phyloP scores from a whole-genome alignment of 192 early-diverging fungal species.

The Chytriomyces hyalinus region DNA sequence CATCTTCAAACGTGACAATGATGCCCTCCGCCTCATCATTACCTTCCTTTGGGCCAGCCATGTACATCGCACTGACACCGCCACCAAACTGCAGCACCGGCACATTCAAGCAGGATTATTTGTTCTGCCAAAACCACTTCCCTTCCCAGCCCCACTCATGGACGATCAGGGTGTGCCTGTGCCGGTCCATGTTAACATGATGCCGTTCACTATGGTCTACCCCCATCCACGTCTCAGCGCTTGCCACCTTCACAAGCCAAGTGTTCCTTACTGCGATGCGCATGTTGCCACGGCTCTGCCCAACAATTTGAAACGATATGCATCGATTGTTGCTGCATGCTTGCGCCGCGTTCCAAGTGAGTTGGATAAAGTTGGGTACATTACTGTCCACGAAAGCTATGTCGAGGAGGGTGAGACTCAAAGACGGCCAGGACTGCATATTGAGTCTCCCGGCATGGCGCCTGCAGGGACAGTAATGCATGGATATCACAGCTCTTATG shows the following conservation, averaged over 20 bases:
- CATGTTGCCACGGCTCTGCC: background rate
- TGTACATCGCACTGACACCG: no score
- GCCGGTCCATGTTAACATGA: slow-evolving; percentile 19
- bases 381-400: slow-evolving; percentile 9
- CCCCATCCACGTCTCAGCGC: background rate
- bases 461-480: background rate
- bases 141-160: background rate
- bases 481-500: background rate
- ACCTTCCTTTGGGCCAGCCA: no score
- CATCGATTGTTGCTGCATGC: background rate
- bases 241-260: no score
- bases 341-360: background rate
- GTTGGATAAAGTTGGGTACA: slow-evolving; percentile 14
- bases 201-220: slow-evolving; percentile 7
- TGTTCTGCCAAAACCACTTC: background rate
- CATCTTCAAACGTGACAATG: no score
- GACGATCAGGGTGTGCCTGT: background rate
- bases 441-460: slow-evolving; percentile 11
- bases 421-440: slow-evolving; percentile 7
- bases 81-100: no score
- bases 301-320: slow-evolving; percentile 8
- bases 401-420: background rate
- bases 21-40: no score
- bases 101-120: background rate
- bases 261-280: background rate